Evolutionary conservation across 2,329 filamentous ascomycete species (phyloP), one percentile per base, ranked within the genome.

Genomic region (Pseudogymnoascus sp.): DNA sequence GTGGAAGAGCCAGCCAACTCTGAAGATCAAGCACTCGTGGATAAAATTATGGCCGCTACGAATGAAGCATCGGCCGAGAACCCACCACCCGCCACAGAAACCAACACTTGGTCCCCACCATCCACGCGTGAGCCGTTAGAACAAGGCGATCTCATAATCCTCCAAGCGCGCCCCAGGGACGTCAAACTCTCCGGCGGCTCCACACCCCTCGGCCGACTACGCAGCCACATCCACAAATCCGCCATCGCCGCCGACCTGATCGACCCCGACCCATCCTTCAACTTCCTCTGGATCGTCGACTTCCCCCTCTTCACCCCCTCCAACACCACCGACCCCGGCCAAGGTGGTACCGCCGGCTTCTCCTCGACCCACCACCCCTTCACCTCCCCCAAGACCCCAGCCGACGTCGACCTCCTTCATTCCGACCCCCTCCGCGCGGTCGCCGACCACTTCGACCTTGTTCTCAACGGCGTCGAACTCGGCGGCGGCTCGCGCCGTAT

Each of bases 331-430:
- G 77, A 82, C 61, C 79, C 82, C 11, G 78, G 70, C 4, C 93
- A 97, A 76, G 91, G 90, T 62, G 92, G 92, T 17, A 75, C 80
- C 23, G 86, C 92, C 0, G 92, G 93, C 4, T 86, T 97, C 70
- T 86, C 88, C 9, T 88, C 93, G 0, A 96, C 93, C 0, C 95
- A 99, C 72, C 95, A 99, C 73, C 95, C 95, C 0, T 99, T 99
- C 76, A 99, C 95, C 0, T 90, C 95, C 0, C 95, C 95, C 0
- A 85, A 90, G 37, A 85, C 85, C 0, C 75, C 82, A 0, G 77
- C 79, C 4, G 93, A 97, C 72, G 83, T 96, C 15, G 87, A 91
- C 40, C 76, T 91, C 0, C 83, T 97, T 1, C 79, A 86, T 38
- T 86, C 81, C 0, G 81, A 92, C 42, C 93, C 95, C 0, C 80